Percentiles rank a stretch among this genome's conserved stretches.
Conservation (phyloP, 192 early-diverging fungal species). For the Coemansia javaensis region DNA sequence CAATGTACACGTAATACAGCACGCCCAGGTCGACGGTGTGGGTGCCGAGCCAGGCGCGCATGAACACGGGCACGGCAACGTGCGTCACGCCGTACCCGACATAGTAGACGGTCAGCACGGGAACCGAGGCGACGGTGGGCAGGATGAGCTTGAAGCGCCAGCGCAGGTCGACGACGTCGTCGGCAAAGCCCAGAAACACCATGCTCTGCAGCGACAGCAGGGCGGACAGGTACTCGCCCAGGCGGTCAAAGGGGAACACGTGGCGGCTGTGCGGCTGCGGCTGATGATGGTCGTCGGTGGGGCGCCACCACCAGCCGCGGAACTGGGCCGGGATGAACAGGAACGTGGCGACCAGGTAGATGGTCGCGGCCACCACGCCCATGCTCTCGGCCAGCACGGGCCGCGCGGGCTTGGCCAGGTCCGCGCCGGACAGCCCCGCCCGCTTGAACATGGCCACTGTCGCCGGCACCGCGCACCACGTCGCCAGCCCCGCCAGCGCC, state of each 20-base stretch:
- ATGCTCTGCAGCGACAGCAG: conserved; percentile 90
- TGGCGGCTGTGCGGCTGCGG: neutral
- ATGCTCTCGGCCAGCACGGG: conserved; percentile 82
- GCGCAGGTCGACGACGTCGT: conserved; percentile 93
- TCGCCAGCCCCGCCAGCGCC: conserved; percentile 62
- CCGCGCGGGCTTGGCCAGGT: conserved; percentile 68
- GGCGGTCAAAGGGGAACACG: conserved; percentile 48
- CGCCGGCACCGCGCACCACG: conserved; percentile 66
- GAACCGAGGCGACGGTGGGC: conserved; percentile 87
- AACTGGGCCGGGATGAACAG: conserved; percentile 95
- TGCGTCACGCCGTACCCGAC: conserved; percentile 83
- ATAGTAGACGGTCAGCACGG: conserved; percentile 90
- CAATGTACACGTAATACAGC: conserved; percentile 95
- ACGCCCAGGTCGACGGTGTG: conserved; percentile 74
- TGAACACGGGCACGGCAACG: conserved; percentile 79
- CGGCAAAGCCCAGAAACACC: conserved; percentile 96
- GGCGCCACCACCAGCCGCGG: conserved; percentile 66
- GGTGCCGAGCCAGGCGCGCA: conserved; percentile 67
- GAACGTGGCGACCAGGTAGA: conserved; percentile 85
- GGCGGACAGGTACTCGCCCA: conserved; percentile 89
- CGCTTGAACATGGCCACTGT: conserved; percentile 68
- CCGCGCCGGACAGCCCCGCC: conserved; percentile 72
- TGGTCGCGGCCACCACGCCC: conserved; percentile 82
- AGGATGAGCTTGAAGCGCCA: conserved; percentile 96
- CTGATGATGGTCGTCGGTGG: neutral